Evolutionary conservation across 306 rosid genomes (phyloP).

Genomic region (Albizia julibrissin): DNA sequence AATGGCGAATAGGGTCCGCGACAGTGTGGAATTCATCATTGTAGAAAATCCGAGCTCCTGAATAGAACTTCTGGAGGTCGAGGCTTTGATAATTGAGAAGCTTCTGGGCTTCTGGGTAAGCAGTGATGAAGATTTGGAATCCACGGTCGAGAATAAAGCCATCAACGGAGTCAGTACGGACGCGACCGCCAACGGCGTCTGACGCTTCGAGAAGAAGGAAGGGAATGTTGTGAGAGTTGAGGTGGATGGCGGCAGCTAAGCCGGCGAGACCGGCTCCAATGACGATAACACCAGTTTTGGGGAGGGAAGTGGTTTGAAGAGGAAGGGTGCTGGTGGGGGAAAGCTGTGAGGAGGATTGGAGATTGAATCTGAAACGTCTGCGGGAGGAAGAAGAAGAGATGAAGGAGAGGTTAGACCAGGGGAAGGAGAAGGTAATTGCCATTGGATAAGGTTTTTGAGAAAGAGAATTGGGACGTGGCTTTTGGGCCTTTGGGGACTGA

Average conservation of each 20-base stretch:
- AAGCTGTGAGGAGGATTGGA: constrained; percentile 40
- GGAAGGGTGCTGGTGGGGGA: constrained; percentile 33
- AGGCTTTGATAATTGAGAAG: constrained; percentile 70
- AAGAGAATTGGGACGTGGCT: constrained; percentile 1
- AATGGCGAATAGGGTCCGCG: constrained; percentile 76
- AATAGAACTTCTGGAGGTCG: constrained; percentile 68
- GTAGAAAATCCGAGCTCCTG: constrained; percentile 67
- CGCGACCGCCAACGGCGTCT: constrained; percentile 78
- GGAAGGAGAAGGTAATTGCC: constrained; percentile 39
- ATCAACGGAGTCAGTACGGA: constrained; percentile 68
- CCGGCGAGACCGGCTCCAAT: constrained; percentile 92
- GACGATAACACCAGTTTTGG: constrained; percentile 52
- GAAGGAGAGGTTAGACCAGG: constrained; percentile 31
- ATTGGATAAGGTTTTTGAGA: constrained; percentile 53
- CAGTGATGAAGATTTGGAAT: constrained; percentile 94
- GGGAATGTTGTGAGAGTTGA: constrained; percentile 63
- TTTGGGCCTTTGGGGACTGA: neutral
- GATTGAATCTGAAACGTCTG: constrained; percentile 38
- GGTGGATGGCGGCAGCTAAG: constrained; percentile 77
- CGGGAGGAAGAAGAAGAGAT: constrained; percentile 25
- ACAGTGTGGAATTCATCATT: constrained; percentile 74
- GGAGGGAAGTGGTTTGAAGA: constrained; percentile 28
- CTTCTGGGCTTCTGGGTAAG: constrained; percentile 75
- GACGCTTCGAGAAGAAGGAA: constrained; percentile 80
- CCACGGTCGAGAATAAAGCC: constrained; percentile 89